phyloP scores from a whole-genome alignment of 2,329 filamentous ascomycete genomes.

The Colletotrichum aenigma region DNA sequence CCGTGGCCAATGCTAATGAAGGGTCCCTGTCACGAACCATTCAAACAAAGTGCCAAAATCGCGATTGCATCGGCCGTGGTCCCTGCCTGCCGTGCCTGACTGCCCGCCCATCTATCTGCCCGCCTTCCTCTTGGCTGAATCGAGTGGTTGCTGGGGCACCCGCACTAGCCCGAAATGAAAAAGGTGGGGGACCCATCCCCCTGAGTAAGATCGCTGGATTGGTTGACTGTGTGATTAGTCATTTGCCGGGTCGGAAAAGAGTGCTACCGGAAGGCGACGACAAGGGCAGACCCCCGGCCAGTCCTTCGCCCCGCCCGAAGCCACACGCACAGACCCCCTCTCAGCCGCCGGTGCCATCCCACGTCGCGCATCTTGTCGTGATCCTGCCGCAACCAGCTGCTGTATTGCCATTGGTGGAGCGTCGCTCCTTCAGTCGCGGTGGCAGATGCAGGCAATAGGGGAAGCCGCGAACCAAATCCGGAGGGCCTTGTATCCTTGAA shows the following conservation, averaged over 20 bases:
- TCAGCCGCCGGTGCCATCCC: too few relatives aligned
- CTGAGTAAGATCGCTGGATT: background rate
- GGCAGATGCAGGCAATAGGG: background rate
- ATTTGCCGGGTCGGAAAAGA: too few relatives aligned
- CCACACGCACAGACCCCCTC: background rate
- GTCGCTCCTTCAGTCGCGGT: fast-evolving
- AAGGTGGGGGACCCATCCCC: too few relatives aligned
- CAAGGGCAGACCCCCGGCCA: too few relatives aligned
- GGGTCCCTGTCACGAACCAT: background rate
- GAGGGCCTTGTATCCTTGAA: too few relatives aligned
- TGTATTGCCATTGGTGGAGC: background rate
- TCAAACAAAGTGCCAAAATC: background rate
- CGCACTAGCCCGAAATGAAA: background rate
- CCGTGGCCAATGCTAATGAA: background rate
- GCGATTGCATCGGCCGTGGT: background rate
- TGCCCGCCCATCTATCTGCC: background rate
- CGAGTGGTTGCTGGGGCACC: background rate
- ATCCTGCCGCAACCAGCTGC: background rate
- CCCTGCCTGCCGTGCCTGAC: background rate
- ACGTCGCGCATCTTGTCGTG: too few relatives aligned
- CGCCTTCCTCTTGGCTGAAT: background rate
- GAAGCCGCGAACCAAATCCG: background rate
- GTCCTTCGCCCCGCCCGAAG: too few relatives aligned
- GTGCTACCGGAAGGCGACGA: too few relatives aligned
- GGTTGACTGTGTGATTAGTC: too few relatives aligned